Percentiles rank a stretch among this genome's conserved stretches.
These are phyloP conservation scores for Eucalyptus pumila DNA, from an alignment of 345 rosid species.

Conservation along the genomic window DNA sequence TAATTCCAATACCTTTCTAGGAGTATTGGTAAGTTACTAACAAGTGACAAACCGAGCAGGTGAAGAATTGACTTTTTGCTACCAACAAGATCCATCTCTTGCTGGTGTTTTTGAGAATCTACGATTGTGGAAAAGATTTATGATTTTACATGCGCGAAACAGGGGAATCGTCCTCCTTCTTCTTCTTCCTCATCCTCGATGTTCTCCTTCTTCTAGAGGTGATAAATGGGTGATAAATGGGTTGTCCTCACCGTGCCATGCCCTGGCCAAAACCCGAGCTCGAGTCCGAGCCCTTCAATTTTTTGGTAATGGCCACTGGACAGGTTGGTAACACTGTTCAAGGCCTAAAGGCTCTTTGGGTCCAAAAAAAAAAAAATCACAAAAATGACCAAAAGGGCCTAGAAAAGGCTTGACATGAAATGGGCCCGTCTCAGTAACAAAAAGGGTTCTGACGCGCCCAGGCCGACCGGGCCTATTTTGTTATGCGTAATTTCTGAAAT, in stretches of 20 bases:
- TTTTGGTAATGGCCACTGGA: neutral
- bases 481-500: neutral
- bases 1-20: neutral
- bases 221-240: neutral
- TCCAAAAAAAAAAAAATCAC: neutral
- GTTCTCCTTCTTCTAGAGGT: neutral
- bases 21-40: neutral
- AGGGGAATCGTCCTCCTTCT: neutral
- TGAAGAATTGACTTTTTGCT: neutral
- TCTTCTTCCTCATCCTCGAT: too few relatives aligned
- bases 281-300: neutral
- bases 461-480: neutral
- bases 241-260: neutral
- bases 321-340: neutral
- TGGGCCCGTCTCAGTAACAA: neutral
- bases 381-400: neutral
- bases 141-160: neutral
- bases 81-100: neutral
- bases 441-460: neutral
- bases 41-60: neutral
- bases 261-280: neutral
- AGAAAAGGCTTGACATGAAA: neutral
- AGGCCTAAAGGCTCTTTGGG: neutral
- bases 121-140: neutral
- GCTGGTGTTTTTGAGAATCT: accelerated